Base-by-base conservation (phyloP, 371 early-diverging fungal species). In the Lichtheimia ramosa region DNA sequence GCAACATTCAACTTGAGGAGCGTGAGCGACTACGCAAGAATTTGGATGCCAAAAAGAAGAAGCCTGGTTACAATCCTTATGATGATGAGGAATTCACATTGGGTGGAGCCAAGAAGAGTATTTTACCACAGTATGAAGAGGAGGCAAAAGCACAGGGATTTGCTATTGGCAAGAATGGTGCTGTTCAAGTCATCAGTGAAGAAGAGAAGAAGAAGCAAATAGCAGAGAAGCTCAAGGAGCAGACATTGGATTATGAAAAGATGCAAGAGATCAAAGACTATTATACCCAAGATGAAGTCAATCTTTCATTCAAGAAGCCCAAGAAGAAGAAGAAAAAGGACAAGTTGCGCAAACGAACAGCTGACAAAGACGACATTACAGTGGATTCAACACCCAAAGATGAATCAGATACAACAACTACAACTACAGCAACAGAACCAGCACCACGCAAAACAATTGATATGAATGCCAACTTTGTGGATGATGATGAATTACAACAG, bases 401-500 rank as follows among this genome's bases (percentile, higher is more conserved):
- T 62, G 59, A 66, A 73, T 39, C 18, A 67, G 60, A 54, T 68
- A 52, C n/a, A 66, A 34, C 54, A 64, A 53, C 55, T 65, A 49
- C 20, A 58, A n/a, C n/a, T n/a, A 60, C 16, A 73, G 63, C 34
- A 62, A 61, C 60, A 68, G 7, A 65, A 54, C 59, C 49, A 66
- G 43, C 49, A 28, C 59, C 39, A 10, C 61, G 10, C 5, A 46
- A 48, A 41, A 50, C 41, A 14, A 54, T 51, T 13, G 57, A 70
- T 39, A 69, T 79, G 3, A 84, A 87, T 52, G 72, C 84, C 34
- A 94, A 90, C 64, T 90, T 91, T 79, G 95, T 95, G 14, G 97
- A 97, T 62, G 97, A 97, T 68, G 96, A 96, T 59, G 97, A 97
- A 56, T 72, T 97, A 39, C 96, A 96, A 60, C 73, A 73, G 41